Evolutionary conservation across 208 protist genomes (phyloP).

Genomic region (Borovskyia barvae): DNA sequence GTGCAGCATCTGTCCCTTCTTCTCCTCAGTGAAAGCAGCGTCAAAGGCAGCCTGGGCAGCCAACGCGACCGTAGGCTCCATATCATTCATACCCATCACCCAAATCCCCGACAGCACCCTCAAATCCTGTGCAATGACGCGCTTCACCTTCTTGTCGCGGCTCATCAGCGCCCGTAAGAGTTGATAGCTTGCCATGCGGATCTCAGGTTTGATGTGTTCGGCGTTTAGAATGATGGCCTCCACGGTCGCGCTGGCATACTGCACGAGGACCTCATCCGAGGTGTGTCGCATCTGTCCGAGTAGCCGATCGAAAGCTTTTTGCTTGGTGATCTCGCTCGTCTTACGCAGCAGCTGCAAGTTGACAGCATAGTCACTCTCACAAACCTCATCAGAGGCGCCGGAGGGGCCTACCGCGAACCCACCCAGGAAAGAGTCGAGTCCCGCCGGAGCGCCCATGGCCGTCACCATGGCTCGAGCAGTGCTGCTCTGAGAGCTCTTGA

Average conservation of each 20-base stretch:
- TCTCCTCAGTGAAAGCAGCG: slow-evolving; percentile 54
- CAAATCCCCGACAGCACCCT: slow-evolving; percentile 57
- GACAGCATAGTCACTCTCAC: slow-evolving; percentile 49
- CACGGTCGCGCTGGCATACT: slow-evolving; percentile 47
- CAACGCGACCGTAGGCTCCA: slow-evolving; percentile 53
- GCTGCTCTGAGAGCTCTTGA: slow-evolving; percentile 62
- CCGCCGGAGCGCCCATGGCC: slow-evolving; percentile 45
- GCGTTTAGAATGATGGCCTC: slow-evolving; percentile 67
- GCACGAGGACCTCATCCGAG: slow-evolving; percentile 35
- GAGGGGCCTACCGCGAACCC: slow-evolving; percentile 39
- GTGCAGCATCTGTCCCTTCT: slow-evolving; percentile 50
- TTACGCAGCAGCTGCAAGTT: slow-evolving; percentile 76
- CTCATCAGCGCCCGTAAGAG: slow-evolving; percentile 52
- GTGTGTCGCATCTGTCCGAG: slow-evolving; percentile 17
- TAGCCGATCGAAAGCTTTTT: slow-evolving; percentile 76
- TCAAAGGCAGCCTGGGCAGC: slow-evolving; percentile 63
- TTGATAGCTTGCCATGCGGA: slow-evolving; percentile 56
- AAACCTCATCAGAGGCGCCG: slow-evolving; percentile 18
- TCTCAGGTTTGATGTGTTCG: slow-evolving; percentile 52
- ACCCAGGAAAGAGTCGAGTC: slow-evolving; percentile 68
- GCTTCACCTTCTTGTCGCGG: slow-evolving; percentile 39
- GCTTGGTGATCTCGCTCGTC: slow-evolving; percentile 81
- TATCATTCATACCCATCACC: slow-evolving; percentile 84
- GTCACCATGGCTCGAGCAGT: slow-evolving; percentile 50
- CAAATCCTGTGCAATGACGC: slow-evolving; percentile 33